These are phyloP conservation scores for Spergularia azorica DNA, from an alignment of 179 eudicot genomes.

Conservation along the genomic window DNA sequence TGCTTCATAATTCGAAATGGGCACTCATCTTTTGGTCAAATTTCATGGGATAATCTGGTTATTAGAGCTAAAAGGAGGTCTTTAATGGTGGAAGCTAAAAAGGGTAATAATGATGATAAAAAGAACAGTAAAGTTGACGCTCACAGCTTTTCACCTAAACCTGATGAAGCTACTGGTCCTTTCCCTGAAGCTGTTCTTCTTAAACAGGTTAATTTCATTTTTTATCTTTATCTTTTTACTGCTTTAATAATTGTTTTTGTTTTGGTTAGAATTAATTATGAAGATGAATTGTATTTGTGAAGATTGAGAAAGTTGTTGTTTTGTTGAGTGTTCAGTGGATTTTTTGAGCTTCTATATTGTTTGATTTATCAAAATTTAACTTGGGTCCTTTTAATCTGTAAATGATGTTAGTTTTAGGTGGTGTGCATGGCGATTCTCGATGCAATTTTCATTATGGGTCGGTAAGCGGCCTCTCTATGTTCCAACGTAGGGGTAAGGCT, in stretches of 20 bases:
- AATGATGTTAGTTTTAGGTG: neutral
- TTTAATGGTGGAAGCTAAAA: slow-evolving; percentile 47
- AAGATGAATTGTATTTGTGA: neutral
- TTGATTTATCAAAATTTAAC: neutral
- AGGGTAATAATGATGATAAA: slow-evolving; percentile 32
- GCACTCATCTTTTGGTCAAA: slow-evolving; percentile 30
- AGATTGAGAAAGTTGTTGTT: neutral
- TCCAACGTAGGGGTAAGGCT: too few species aligned
- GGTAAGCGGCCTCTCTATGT: too few species aligned
- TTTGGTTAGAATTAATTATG: neutral
- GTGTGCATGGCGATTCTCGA: too few species aligned
- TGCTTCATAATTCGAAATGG: slow-evolving; percentile 33
- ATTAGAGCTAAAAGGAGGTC: slow-evolving; percentile 32
- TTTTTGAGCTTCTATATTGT: neutral
- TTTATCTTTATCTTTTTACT: neutral
- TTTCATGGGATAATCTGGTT: slow-evolving; percentile 35
- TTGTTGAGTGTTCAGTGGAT: neutral
- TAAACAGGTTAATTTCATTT: slow-evolving; percentile 44
- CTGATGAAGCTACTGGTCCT: slow-evolving; percentile 80
- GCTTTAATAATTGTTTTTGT: neutral
- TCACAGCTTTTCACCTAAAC: slow-evolving; percentile 68
- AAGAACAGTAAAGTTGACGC: slow-evolving; percentile 44
- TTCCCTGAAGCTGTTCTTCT: slow-evolving; percentile 92
- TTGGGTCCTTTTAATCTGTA: neutral
- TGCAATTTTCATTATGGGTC: too few species aligned